Conservation (phyloP, 345 rosid genomes). For the Erodium maritimum region DNA sequence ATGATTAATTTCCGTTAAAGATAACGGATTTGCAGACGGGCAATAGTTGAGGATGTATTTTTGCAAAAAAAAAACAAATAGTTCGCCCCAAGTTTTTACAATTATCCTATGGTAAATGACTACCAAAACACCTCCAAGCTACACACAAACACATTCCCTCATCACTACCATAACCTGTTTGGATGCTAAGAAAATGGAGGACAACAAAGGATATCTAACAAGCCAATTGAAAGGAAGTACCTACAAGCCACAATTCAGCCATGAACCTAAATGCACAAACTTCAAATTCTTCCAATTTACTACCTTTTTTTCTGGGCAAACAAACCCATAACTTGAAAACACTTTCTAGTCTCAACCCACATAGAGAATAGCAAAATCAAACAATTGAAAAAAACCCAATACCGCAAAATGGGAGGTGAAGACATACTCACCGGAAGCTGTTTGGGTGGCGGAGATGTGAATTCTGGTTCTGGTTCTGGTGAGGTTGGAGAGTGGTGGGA, state of each 20-base stretch:
- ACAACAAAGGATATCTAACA: not conserved
- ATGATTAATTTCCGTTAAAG: too few relatives aligned
- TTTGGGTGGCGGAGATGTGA: conserved; percentile 8
- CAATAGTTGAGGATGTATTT: too few relatives aligned
- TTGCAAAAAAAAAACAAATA: too few relatives aligned
- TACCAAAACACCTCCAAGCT: not conserved
- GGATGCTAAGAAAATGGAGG: not conserved
- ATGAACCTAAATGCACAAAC: not conserved
- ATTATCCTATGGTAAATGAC: too few relatives aligned
- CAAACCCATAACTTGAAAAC: not conserved
- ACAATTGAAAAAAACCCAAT: not conserved
- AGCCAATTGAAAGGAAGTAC: not conserved
- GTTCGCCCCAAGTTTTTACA: too few relatives aligned
- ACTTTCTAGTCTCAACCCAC: not conserved
- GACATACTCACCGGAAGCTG: conserved; percentile 14
- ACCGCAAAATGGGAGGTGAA: not conserved
- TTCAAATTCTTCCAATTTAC: not conserved
- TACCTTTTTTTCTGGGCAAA: not conserved
- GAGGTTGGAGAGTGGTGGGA: conserved; percentile 10
- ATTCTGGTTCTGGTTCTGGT: conserved; percentile 8
- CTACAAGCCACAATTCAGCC: not conserved
- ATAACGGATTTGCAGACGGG: too few relatives aligned
- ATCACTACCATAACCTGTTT: not conserved
- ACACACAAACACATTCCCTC: not conserved
- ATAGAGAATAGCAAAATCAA: conserved; percentile 1